Evolutionary conservation across 2,329 filamentous ascomycete species (phyloP).

Genomic region (Dothideomycetes sp.): DNA sequence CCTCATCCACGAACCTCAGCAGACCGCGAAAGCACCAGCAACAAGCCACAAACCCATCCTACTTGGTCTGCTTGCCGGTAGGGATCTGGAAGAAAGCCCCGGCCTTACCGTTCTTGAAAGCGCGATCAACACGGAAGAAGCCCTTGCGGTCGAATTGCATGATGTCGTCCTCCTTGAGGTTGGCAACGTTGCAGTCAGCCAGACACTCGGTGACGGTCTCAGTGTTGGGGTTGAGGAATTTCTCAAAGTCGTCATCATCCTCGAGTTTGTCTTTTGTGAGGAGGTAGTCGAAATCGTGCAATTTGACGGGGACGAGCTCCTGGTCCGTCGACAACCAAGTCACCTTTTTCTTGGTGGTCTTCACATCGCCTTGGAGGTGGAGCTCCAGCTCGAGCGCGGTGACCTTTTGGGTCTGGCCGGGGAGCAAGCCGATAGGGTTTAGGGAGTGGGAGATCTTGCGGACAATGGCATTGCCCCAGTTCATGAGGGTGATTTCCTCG

Average conservation of each 20-base stretch:
- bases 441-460: slow-evolving; percentile 48
- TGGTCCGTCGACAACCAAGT: slow-evolving; percentile 80
- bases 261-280: slow-evolving; percentile 88
- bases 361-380: slow-evolving; percentile 87
- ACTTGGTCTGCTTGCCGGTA: slow-evolving; percentile 46
- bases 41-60: too few relatives aligned
- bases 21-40: too few relatives aligned
- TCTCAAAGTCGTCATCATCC: slow-evolving; percentile 70
- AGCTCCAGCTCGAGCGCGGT: slow-evolving; percentile 68
- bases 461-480: slow-evolving; percentile 85
- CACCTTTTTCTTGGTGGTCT: slow-evolving; percentile 91
- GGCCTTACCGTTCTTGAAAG: slow-evolving; percentile 46
- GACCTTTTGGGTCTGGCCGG: slow-evolving; percentile 42
- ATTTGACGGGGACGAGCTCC: slow-evolving; percentile 67
- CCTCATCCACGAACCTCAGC: too few relatives aligned
- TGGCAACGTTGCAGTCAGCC: slow-evolving; percentile 69
- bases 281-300: slow-evolving; percentile 91
- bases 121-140: slow-evolving; percentile 73
- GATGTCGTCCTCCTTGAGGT: slow-evolving; percentile 76
- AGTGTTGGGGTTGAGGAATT: slow-evolving; percentile 57
- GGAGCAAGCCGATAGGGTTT: slow-evolving; percentile 35
- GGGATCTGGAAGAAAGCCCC: slow-evolving; percentile 61
- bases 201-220: slow-evolving; percentile 63
- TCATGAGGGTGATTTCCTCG: slow-evolving; percentile 94
- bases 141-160: slow-evolving; percentile 93